Evolutionary conservation across 768 basidiomycete genomes (phyloP), one percentile per base, ranked within the genome.

Genomic region (Termitomyces bulborhizus): DNA sequence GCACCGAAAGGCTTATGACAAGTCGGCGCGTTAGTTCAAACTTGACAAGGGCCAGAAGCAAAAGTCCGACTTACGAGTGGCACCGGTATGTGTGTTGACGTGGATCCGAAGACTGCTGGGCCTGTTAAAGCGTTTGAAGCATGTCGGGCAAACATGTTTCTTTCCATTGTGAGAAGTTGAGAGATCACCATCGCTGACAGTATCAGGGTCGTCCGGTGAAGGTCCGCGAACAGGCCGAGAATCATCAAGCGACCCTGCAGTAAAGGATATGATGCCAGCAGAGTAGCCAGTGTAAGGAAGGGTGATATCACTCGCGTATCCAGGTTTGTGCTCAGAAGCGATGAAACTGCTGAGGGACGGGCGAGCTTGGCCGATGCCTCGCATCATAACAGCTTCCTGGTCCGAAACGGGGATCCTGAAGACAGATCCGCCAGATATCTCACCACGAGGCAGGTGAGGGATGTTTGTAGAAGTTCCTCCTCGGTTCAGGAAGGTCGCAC

Each of bases 91-190:
- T 1, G 82, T 85, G 62, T 85, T 85, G 47, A 80, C 73, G 63
- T 86, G 85, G 41, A 85, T 85, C 29, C 77, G 71, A 46, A 86
- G 72, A 65, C 84, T 85, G 58, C 82, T 84, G 6, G 86, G 86
- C 6, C 86, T 75, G 65, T 85, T 85, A 68, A 88, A 86, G 6
- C 84, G 74, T 66, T 86, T 86, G 47, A 66, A 68, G 66, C 85
- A 87, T 21, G 76, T 78, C 0, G 72, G 68, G 55, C 80, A 81
- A 18, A 80, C 65, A 54, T 81, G 79, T 57, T 75, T 76, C 60
- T 76, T 76, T 24, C 74, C 75, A 16, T 56, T 53, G 44, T 60
- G 51, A 31, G 63, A 63, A 21, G 58, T 53, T 45, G 65, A 61
- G 9, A 63, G 50, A 46, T 64, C 64, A 12, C 57, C 65, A 16